Evolutionary conservation across 2,329 filamentous ascomycete genomes (phyloP), one percentile per base, ranked within the genome.

Genomic region (Diaporthe citri): DNA sequence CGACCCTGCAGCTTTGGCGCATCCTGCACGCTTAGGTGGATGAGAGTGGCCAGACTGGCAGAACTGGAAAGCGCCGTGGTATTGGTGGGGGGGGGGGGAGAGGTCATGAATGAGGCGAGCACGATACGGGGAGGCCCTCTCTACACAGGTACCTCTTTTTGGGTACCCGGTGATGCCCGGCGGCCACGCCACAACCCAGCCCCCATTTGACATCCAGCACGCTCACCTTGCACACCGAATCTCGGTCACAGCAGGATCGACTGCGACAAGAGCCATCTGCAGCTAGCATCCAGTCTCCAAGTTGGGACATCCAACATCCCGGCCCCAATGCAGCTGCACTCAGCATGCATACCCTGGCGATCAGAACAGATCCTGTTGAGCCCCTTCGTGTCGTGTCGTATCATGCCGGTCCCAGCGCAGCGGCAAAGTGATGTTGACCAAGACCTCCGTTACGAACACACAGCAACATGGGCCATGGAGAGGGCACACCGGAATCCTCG

Each of bases 181-280:
- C 46, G 34, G 34, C 48, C 41, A 67, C 52, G 46, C 64, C 48
- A 52, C 48, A 52, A 22, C 64, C 64, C 46, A 67, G 64, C 64
- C 64, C 28, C 46, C 64, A 39, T 25, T 6, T 41, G n/a, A 25
- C 22, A 12, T 39, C 31, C 46, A 36, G 28, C 46, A 9, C 31
- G 28, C 48, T 67, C 64, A 67, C 64, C 64, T 67, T 51, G 64
- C 64, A 67, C 64, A 67, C 64, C 64, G 46, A 67, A 67, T 52
- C 62, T 67, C 62, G 34, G 64, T 39, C 46, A 67, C 46, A 25
- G n/a, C 64, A 52, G 64, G 60, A 67, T 67, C 64, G 64, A 41
- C 64, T 67, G 31, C 64, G 62, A 36, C 43, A 48, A 51, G 43
- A 36, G 43, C 62, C 13, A 52, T 67, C 43, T n/a, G 62, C 28